A percentile compares a stretch with the other conserved stretches of the same genome.
These are phyloP conservation scores for Phytophthora multivora DNA, from an alignment of 352 stramenopile species.

Conservation along the genomic window DNA sequence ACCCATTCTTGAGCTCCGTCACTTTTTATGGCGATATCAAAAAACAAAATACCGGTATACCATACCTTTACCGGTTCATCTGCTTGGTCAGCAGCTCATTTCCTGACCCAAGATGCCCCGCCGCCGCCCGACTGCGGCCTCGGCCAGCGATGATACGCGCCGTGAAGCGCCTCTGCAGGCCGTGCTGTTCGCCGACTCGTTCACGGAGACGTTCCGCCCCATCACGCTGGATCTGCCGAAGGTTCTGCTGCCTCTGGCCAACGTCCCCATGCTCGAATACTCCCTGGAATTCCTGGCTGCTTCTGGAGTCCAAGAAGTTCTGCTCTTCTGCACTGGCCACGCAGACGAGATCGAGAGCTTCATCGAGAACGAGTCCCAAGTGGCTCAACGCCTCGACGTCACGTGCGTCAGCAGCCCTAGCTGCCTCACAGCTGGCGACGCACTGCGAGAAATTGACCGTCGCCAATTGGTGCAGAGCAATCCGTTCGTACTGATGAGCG, in stretches of 20 bases:
- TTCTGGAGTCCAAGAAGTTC: slow-evolving; percentile 94
- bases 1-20: too few relatives aligned
- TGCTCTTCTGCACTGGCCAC: slow-evolving; percentile 94
- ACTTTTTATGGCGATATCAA: neutral
- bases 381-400: slow-evolving; percentile 63
- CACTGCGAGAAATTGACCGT: slow-evolving; percentile 96
- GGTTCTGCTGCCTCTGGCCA: slow-evolving; percentile 95
- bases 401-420: slow-evolving; percentile 79
- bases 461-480: slow-evolving; percentile 94
- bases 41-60: slow-evolving; percentile 3
- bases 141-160: slow-evolving; percentile 73
- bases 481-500: slow-evolving; percentile 97
- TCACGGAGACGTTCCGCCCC: slow-evolving; percentile 93
- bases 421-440: slow-evolving; percentile 93
- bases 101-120: slow-evolving; percentile 11
- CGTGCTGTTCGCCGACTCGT: slow-evolving; percentile 96
- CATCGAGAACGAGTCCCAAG: slow-evolving; percentile 60
- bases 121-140: slow-evolving; percentile 14
- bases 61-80: neutral
- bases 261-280: slow-evolving; percentile 98
- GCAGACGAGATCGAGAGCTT: slow-evolving; percentile 89
- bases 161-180: slow-evolving; percentile 95
- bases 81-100: slow-evolving; percentile 1
- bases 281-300: slow-evolving; percentile 96
- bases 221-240: slow-evolving; percentile 91